A percentile compares a stretch with the other conserved stretches of the same genome.
Evolutionary conservation across 768 basidiomycete species (phyloP).

Genomic region (Gymnopilus junonius): DNA sequence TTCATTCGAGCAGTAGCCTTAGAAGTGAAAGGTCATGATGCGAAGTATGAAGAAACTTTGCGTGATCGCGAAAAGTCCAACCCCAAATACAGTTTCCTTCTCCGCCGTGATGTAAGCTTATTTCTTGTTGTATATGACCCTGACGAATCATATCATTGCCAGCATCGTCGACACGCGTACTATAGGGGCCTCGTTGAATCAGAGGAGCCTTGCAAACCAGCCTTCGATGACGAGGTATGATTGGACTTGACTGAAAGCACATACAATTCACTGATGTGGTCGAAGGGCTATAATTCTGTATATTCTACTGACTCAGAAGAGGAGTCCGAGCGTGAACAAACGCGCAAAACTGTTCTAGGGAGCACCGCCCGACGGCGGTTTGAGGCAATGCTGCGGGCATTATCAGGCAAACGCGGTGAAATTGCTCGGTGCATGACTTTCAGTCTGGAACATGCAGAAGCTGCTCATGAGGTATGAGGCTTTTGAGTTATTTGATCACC

Average conservation of each 20-base stretch:
- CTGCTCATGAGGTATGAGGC: constrained; percentile 83
- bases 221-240: constrained; percentile 81
- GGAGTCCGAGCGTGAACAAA: constrained; percentile 87
- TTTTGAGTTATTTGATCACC: neutral
- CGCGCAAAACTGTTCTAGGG: constrained; percentile 77
- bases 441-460: constrained; percentile 94
- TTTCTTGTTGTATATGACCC: neutral
- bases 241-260: neutral
- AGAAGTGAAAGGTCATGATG: constrained; percentile 82
- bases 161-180: constrained; percentile 76
- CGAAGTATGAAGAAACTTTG: constrained; percentile 75
- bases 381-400: constrained; percentile 86
- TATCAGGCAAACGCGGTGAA: constrained; percentile 87
- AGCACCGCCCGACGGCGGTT: constrained; percentile 82
- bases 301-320: constrained; percentile 95
- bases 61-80: constrained; percentile 80
- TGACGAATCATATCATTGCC: constrained; percentile 8
- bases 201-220: constrained; percentile 56
- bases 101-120: constrained; percentile 53
- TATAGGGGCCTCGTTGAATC: constrained; percentile 73
- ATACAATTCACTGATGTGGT: constrained; percentile 4
- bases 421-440: constrained; percentile 98
- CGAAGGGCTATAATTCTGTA: constrained; percentile 82
- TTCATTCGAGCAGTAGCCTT: constrained; percentile 89
- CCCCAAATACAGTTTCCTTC: constrained; percentile 81